phyloP scores from a whole-genome alignment of 257 asterid genomes.

The Fraxinus anomala region DNA sequence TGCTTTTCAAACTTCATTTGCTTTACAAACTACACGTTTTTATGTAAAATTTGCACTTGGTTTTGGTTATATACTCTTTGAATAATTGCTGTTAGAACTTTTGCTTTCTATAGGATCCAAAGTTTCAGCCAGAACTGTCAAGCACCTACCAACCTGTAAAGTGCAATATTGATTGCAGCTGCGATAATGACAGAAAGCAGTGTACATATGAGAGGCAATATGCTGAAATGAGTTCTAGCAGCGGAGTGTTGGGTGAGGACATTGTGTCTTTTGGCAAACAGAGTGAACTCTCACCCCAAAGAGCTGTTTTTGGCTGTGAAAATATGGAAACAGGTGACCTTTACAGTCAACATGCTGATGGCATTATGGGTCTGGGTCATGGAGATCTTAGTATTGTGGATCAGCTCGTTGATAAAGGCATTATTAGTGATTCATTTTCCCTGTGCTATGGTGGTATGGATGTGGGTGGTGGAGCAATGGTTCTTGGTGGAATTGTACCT shows the following conservation, averaged over 20 bases:
- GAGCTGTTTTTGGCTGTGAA: slow-evolving; percentile 97
- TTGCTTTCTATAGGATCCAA: slow-evolving; percentile 68
- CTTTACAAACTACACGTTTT: not conserved
- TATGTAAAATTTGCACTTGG: not conserved
- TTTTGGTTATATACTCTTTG: slow-evolving; percentile 17
- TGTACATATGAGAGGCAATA: slow-evolving; percentile 89
- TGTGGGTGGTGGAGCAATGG: slow-evolving; percentile 98
- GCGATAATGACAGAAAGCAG: slow-evolving; percentile 69
- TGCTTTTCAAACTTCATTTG: slow-evolving; percentile 14
- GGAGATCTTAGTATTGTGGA: slow-evolving; percentile 98
- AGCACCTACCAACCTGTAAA: slow-evolving; percentile 77
- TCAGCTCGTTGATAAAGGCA: slow-evolving; percentile 90
- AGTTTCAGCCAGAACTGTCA: slow-evolving; percentile 81
- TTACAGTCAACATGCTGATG: slow-evolving; percentile 98
- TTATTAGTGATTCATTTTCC: slow-evolving; percentile 86
- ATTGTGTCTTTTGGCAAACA: slow-evolving; percentile 85
- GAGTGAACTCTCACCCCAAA: slow-evolving; percentile 83
- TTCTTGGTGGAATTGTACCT: slow-evolving; percentile 83
- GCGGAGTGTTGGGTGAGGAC: slow-evolving; percentile 93
- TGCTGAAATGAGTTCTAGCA: slow-evolving; percentile 99
- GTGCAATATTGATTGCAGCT: slow-evolving; percentile 83
- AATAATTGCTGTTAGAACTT: slow-evolving; percentile 16
- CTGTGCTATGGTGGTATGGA: slow-evolving; percentile 99
- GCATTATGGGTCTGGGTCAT: slow-evolving; percentile 97
- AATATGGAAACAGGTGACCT: slow-evolving; percentile 96